Percentiles rank a stretch among this genome's conserved stretches.
Evolutionary conservation across 768 basidiomycete species (phyloP).

Genomic region (Termitomyces bulborhizus): DNA sequence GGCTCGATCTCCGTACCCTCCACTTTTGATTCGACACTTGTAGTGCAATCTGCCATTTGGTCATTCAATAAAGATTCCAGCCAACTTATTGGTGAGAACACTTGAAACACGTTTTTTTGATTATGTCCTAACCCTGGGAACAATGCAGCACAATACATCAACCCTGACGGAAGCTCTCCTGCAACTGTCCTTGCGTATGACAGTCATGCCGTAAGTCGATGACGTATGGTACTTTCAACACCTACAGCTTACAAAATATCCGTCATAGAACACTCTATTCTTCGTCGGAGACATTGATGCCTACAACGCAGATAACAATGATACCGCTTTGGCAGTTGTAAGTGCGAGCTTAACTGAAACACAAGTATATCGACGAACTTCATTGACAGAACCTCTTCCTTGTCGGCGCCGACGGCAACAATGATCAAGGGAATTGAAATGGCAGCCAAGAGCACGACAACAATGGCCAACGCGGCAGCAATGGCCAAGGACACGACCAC

Average conservation of each 20-base stretch:
- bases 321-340: constrained; percentile 27
- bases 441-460: neutral
- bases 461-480: neutral
- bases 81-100: constrained; percentile 31
- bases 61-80: constrained; percentile 28
- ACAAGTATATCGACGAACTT: neutral
- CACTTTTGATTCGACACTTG: constrained; percentile 9
- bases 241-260: neutral
- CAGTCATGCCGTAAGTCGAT: constrained; percentile 20
- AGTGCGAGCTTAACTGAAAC: constrained; percentile 13
- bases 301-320: constrained; percentile 28
- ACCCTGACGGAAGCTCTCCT: constrained; percentile 34
- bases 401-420: constrained; percentile 1
- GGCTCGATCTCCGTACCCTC: constrained; percentile 24
- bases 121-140: neutral
- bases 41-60: constrained; percentile 45
- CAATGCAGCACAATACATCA: constrained; percentile 38
- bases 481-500: neutral
- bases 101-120: neutral
- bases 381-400: constrained; percentile 14
- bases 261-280: constrained; percentile 29
- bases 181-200: constrained; percentile 34
- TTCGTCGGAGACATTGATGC: constrained; percentile 36
- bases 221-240: neutral
- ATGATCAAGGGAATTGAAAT: neutral